These are phyloP conservation scores for Meredithiella fracta DNA, from an alignment of 2,329 filamentous ascomycete genomes.

Conservation along the genomic window DNA sequence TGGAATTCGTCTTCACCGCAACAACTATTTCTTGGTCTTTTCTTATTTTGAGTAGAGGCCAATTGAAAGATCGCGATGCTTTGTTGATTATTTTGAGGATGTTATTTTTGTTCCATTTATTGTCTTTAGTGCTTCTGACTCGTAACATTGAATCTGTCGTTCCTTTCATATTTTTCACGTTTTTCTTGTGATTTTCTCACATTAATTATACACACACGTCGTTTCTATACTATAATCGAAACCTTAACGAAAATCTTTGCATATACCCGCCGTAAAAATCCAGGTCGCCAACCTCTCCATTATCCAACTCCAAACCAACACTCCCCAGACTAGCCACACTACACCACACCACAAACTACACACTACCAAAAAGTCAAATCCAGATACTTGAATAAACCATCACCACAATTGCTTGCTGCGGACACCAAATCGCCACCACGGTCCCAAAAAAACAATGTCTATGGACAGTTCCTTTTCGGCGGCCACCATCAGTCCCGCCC, in stretches of 20 bases:
- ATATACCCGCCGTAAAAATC: not conserved
- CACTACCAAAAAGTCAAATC: not conserved
- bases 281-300: not conserved
- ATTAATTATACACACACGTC: not conserved
- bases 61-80: not conserved
- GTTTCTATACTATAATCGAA: not conserved
- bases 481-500: slow-evolving; percentile 30
- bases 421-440: not conserved
- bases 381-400: not conserved
- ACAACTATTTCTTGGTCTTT: slow-evolving; percentile 1
- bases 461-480: slow-evolving; percentile 27
- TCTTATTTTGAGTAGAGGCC: not conserved
- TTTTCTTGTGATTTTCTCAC: not conserved
- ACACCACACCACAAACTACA: not conserved
- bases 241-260: not conserved
- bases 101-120: not conserved
- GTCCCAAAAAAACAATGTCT: slow-evolving; percentile 25
- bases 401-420: not conserved
- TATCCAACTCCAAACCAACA: not conserved
- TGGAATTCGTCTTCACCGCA: not conserved
- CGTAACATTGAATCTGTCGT: not conserved
- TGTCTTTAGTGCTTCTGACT: not conserved
- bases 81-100: not conserved
- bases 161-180: not conserved
- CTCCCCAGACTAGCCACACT: not conserved